Percentiles rank a stretch among this genome's conserved stretches.
Evolutionary conservation across 495 filamentous ascomycete species (phyloP).

Genomic region (Penicillium bialowiezense): DNA sequence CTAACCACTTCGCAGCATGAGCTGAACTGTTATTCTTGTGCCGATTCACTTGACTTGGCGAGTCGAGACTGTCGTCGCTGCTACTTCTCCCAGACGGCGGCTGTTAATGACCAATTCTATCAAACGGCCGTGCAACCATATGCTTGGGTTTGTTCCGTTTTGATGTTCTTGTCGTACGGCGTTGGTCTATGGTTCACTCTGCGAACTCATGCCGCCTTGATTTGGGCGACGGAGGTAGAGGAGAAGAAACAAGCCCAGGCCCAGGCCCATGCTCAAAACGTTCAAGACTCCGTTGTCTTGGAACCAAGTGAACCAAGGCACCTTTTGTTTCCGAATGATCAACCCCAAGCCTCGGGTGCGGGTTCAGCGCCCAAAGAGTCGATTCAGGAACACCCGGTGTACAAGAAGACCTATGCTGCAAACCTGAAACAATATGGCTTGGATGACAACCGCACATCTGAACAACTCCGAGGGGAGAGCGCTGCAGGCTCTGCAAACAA

Average conservation of each 20-base stretch:
- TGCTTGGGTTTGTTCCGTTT: constrained; percentile 78
- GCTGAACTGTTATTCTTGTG: constrained; percentile 81
- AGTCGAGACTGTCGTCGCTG: constrained; percentile 81
- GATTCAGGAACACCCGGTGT: constrained; percentile 82
- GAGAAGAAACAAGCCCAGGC: constrained; percentile 64
- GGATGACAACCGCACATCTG: constrained; percentile 44
- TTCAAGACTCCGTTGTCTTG: constrained; percentile 30
- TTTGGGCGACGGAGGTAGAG: constrained; percentile 87
- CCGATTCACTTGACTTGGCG: constrained; percentile 39
- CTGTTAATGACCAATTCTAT: constrained; percentile 83
- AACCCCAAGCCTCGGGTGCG: constrained; percentile 29
- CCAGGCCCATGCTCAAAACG: constrained; percentile 19
- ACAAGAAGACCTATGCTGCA: constrained; percentile 84
- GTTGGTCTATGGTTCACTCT: constrained; percentile 97
- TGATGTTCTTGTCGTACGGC: constrained; percentile 89
- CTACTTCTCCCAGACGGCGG: constrained; percentile 88
- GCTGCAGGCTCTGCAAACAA: constrained; percentile 23
- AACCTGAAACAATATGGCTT: constrained; percentile 80
- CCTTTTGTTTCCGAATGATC: constrained; percentile 25
- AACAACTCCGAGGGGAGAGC: constrained; percentile 26
- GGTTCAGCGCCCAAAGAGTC: constrained; percentile 28
- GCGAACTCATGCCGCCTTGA: constrained; percentile 91
- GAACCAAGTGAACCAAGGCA: constrained; percentile 37
- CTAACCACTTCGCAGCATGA: constrained; percentile 63
- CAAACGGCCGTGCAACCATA: constrained; percentile 87